Base-by-base conservation (phyloP, 1,284 basidiomycete species). In the Cystobasidiaceae sp. region DNA sequence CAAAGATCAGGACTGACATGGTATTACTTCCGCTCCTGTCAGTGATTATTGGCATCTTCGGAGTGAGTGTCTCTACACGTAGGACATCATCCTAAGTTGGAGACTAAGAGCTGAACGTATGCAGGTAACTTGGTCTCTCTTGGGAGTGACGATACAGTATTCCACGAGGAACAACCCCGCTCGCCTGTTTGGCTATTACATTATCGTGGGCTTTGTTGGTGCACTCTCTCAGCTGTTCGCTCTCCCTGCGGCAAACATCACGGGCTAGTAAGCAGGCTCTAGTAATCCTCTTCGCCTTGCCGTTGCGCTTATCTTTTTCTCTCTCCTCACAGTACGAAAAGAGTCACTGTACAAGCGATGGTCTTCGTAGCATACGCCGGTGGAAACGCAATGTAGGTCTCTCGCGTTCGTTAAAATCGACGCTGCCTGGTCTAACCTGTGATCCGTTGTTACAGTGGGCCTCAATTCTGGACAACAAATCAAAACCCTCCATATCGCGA, bases 181-280 rank as follows among this genome's bases (percentile, higher is more conserved):
- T n/a, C 51, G 61, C 25, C 52, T 64, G 19, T 64, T 64, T 37
- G 61, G 61, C 23, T 64, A 64, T 28, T 64, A 64, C 44, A 34
- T 64, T 19, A 64, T 64, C n/a, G 61, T 64, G 21, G 39, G 61
- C n/a, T 64, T 64, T 25, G 30, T 54, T 2, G 43, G 28, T 2
- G 61, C 61, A 19, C 23, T 64, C 5, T 39, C 51, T 19, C 61
- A 64, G 44, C 52, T 64, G 3, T 64, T 64, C 44, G 39, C 61
- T n/a, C 19, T 64, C 2, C 61, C 61, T 4, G 27, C 52, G 4
- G 51, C 61, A 2, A 64, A 64, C 21, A 52, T 64, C n/a, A 64
- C 46, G 6, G 61, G 61, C 17, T 64, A 64, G 61, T 64, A 27
- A 46, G 61, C 27, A 8, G 8, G 2, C 3, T 28, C 13, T 4